Percentiles rank a stretch among this genome's conserved stretches.
These are phyloP conservation scores for Dendrobium nobile DNA, from an alignment of 106 monocot genomes.

Conservation along the genomic window DNA sequence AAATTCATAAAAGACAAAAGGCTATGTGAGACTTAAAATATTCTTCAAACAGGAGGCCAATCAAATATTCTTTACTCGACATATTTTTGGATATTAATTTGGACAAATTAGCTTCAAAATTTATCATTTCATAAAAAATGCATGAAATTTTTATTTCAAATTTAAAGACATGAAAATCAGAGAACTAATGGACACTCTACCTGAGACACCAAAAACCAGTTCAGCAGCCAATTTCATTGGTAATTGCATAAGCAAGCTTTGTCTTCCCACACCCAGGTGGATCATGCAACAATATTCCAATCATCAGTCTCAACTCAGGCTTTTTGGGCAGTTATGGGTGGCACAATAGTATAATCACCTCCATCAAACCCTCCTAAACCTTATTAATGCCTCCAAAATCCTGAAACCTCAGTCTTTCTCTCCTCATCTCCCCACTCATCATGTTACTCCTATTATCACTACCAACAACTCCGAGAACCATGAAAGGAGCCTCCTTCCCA, in stretches of 20 bases:
- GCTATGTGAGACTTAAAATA: no score
- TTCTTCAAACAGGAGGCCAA: no score
- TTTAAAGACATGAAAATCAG: no score
- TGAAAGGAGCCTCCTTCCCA: not conserved
- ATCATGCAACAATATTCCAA: slow-evolving; percentile 76
- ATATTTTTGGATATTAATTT: no score
- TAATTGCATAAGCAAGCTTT: slow-evolving; percentile 86
- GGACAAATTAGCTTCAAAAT: no score
- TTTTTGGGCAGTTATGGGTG: slow-evolving; percentile 52
- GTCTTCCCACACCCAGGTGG: slow-evolving; percentile 98
- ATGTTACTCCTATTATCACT: not conserved
- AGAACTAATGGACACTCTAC: slow-evolving; percentile 19
- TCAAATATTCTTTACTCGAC: no score
- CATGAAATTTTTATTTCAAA: no score
- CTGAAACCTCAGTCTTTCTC: slow-evolving; percentile 45
- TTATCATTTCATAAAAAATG: no score
- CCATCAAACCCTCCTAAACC: slow-evolving; percentile 68
- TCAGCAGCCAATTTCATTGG: slow-evolving; percentile 92
- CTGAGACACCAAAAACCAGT: slow-evolving; percentile 77
- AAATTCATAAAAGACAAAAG: no score
- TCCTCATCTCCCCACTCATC: slow-evolving; percentile 7
- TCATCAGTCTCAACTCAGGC: slow-evolving; percentile 61
- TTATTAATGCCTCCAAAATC: slow-evolving; percentile 78
- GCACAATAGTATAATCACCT: slow-evolving; percentile 74
- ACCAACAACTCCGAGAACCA: not conserved